Base-by-base conservation (phyloP, 2,329 filamentous ascomycete genomes). In the Zopfia rhizophila region DNA sequence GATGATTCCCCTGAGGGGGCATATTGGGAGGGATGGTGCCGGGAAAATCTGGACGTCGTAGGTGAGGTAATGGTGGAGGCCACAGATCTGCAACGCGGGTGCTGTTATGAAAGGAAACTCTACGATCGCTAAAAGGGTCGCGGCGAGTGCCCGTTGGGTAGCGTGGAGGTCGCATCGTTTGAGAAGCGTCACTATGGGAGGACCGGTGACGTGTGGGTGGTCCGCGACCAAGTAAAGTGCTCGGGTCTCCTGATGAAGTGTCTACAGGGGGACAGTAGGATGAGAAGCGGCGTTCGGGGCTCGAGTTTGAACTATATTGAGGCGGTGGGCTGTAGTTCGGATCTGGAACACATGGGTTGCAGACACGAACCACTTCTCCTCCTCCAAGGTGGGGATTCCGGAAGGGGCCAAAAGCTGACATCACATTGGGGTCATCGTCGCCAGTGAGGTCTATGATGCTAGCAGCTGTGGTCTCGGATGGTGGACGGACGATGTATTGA, bases 401-500 rank as follows among this genome's bases (percentile, higher is more conserved):
- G 23, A 60, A 53, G 36, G 64, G 63, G 33, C 56, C 63, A 49
- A 62, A 68, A 36, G 47, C 46, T 24, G 55, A 60, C 63, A 60
- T 63, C 31, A 41, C 49, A 45, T 53, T 64, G 22, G 47, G 52
- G 27, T 61, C 51, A n/a, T 68, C 66, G 16, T 78, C 75, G 16
- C 66, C 68, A 23, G 75, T 78, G 8, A 79, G 63, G 63, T 79
- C 76, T 28, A 79, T 65, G n/a, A 76, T 56, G 45, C 51, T 56
- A 5, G 50, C 44, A 7, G 28, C 19, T 1, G 14, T 42, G n/a
- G 39, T 46, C 13, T 66, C 58, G 17, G 56, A 76, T 61, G 63
- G 55, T 3, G 90, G 89, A 35, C 88, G 87, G 18, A 97, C 91
- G 55, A 97, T 96, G 69, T 90, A 97, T 66, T 94, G 90, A 55